A percentile compares a stretch with the other conserved stretches of the same genome.
phyloP scores from a whole-genome alignment of 1,284 basidiomycete species.

The Trichosporon ovoides region DNA sequence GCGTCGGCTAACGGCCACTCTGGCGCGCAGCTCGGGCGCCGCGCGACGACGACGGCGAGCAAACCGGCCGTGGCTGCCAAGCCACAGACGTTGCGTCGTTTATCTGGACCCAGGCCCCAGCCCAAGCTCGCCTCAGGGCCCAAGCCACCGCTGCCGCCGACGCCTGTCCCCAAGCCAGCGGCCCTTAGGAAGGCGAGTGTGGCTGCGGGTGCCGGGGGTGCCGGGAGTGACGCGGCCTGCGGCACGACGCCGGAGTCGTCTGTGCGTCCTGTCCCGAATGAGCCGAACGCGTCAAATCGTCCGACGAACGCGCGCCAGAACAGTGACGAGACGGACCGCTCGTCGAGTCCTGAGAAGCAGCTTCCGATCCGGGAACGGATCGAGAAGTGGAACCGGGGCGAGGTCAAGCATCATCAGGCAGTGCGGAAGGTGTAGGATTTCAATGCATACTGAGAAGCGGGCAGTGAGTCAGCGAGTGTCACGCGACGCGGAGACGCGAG shows the following conservation, averaged over 20 bases:
- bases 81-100: slow-evolving; percentile 28
- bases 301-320: background rate
- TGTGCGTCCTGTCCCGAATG: too few relatives aligned
- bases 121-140: background rate
- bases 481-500: too few relatives aligned
- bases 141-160: background rate
- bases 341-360: slow-evolving; percentile 40
- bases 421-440: too few relatives aligned
- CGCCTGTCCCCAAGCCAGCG: slow-evolving; percentile 10
- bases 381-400: slow-evolving; percentile 35
- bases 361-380: slow-evolving; percentile 42
- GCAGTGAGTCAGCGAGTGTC: too few relatives aligned
- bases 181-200: background rate
- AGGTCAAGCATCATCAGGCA: background rate
- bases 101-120: slow-evolving; percentile 10
- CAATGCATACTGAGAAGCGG: too few relatives aligned
- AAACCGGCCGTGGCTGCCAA: slow-evolving; percentile 30
- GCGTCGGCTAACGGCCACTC: background rate
- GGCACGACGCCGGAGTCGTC: background rate
- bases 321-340: slow-evolving; percentile 9
- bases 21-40: background rate
- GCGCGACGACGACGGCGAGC: background rate
- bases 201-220: background rate
- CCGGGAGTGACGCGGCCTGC: slow-evolving; percentile 35
- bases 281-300: too few relatives aligned